Evolutionary conservation across 2,329 filamentous ascomycete genomes (phyloP).

Genomic region (Diaporthe sp.): DNA sequence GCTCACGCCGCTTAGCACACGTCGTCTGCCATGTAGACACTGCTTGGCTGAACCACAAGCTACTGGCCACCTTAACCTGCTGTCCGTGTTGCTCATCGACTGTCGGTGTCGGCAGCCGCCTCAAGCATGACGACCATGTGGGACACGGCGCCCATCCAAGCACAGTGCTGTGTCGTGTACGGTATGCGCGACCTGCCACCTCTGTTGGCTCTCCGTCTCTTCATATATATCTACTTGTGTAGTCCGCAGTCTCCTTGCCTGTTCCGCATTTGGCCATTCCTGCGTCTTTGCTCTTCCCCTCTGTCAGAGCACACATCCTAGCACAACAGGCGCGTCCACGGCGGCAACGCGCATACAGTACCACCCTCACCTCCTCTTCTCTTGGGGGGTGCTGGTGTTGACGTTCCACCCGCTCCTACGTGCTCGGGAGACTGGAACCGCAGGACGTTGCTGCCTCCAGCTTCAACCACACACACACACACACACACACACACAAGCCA

Average conservation of each 20-base stretch:
- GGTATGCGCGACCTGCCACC: conserved; percentile 1
- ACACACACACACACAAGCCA: too few relatives aligned
- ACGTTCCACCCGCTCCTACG: not conserved
- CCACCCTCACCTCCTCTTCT: conserved; percentile 6
- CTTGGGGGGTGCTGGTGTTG: conserved; percentile 19
- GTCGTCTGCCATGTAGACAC: not conserved
- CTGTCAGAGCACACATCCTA: not conserved
- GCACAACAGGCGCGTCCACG: conserved; percentile 14
- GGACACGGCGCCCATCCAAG: conserved; percentile 4
- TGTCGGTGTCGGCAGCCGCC: conserved; percentile 28
- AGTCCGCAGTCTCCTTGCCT: not conserved
- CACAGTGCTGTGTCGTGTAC: conserved; percentile 18
- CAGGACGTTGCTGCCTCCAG: conserved; percentile 5
- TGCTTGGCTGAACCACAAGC: not conserved
- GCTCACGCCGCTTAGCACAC: not conserved
- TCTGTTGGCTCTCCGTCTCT: not conserved
- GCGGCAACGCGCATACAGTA: conserved; percentile 29
- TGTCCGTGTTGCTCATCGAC: not conserved
- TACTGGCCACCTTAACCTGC: not conserved
- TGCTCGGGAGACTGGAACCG: not conserved
- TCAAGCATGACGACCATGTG: conserved; percentile 12
- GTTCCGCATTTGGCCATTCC: conserved; percentile 27
- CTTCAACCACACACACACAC: conserved; percentile 12
- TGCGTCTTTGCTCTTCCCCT: conserved; percentile 24
- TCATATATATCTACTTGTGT: not conserved